Evolutionary conservation across 352 stramenopile species (phyloP), one percentile per base, ranked within the genome.

Genomic region (Phytophthora cajani): DNA sequence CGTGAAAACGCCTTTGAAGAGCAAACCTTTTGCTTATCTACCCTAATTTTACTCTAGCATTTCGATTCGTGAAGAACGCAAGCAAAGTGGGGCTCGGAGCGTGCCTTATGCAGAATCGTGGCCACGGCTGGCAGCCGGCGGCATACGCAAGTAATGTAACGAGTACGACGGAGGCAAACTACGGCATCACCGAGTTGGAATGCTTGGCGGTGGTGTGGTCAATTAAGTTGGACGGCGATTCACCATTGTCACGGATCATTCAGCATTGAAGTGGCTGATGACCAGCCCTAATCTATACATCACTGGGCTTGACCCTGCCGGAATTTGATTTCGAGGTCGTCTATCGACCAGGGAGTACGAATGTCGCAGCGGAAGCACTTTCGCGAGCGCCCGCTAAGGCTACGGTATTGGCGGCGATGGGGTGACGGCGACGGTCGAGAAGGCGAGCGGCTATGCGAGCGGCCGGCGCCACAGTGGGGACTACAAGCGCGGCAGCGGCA

Each of bases 291-390:
- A 54, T 16, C 52, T 70, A 3, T 75, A 14, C 62, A 75, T 5
- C 47, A 60, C 0, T 79, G 67, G 67, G 59, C 63, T 16, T 75
- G 5, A 53, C 49, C 3, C 67, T 79, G 5, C 72, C 73, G 27
- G 62, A 75, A 25, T 75, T 67, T 51, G 21, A 72, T 44, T 64
- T 79, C 12, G 25, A 59, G 10, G 5, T 75, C 5, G 50, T 46
- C 14, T 72, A 62, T n/a, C 32, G 42, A 1, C 50, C 67, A 1
- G 65, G 65, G 0, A 61, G 52, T 9, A 25, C 51, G 0, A 74
- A 74, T 17, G 54, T 64, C 0, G 70, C 69, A 2, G 36, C 64
- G 1, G 61, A 77, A n/a, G 70, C 59, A 12, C 30, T 77, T 10
- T 77, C 55, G 2, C 10, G 55, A 25, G 61, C 65, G 23, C 70